A percentile compares a stretch with the other conserved stretches of the same genome.
phyloP scores from a whole-genome alignment of 2,329 filamentous ascomycete species.

The Chaetomium strumarium region DNA sequence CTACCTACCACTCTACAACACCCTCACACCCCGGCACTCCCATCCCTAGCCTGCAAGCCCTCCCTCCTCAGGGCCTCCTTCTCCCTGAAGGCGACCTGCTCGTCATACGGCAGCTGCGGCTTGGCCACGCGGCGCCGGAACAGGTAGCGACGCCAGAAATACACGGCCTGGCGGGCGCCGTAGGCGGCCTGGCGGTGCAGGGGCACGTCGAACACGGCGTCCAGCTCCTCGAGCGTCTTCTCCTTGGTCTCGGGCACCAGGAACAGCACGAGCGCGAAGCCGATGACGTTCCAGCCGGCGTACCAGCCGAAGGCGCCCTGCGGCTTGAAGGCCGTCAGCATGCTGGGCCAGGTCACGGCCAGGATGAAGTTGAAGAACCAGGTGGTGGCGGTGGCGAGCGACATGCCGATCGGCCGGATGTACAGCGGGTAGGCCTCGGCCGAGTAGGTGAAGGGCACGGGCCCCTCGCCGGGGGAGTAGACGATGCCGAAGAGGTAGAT shows the following conservation, averaged over 20 bases:
- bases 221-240: slow-evolving; percentile 36
- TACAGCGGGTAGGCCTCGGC: slow-evolving; percentile 62
- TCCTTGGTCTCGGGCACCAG: slow-evolving; percentile 37
- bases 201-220: slow-evolving; percentile 32
- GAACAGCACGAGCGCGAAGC: slow-evolving; percentile 37
- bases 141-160: slow-evolving; percentile 14
- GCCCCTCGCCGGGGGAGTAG: slow-evolving; percentile 55
- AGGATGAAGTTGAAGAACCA: slow-evolving; percentile 43
- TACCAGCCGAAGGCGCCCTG: slow-evolving; percentile 47
- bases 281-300: slow-evolving; percentile 42
- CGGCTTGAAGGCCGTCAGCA: slow-evolving; percentile 39
- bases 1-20: background rate
- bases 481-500: slow-evolving; percentile 46
- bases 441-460: slow-evolving; percentile 61
- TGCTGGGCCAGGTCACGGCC: slow-evolving; percentile 42
- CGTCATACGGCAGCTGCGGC: slow-evolving; percentile 13
- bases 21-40: background rate
- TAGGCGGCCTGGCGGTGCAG: slow-evolving; percentile 20
- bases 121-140: slow-evolving; percentile 9
- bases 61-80: slow-evolving; percentile 8
- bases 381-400: slow-evolving; percentile 47
- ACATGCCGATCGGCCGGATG: slow-evolving; percentile 57
- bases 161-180: slow-evolving; percentile 18
- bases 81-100: slow-evolving; percentile 5
- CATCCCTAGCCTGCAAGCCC: background rate